These are phyloP conservation scores for Diplocarpon rosae DNA, from an alignment of 2,329 filamentous ascomycete genomes.

Conservation along the genomic window DNA sequence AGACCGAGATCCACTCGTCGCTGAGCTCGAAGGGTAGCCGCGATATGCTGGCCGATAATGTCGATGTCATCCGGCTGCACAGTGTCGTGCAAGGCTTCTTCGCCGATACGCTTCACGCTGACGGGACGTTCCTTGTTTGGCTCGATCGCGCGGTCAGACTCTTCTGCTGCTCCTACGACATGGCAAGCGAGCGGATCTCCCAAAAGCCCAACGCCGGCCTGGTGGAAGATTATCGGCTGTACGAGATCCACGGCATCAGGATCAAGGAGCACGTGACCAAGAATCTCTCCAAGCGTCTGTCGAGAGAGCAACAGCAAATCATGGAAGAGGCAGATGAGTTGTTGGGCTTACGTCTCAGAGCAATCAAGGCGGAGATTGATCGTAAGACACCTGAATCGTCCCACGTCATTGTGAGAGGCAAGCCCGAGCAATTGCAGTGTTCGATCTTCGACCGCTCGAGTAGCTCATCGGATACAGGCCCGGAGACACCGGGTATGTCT, in stretches of 20 bases:
- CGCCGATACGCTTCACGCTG: constrained; percentile 33
- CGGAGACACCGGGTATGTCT: constrained; percentile 30
- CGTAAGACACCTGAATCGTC: constrained; percentile 33
- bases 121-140: constrained; percentile 36
- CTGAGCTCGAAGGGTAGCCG: constrained; percentile 29
- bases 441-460: constrained; percentile 42
- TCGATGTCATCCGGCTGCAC: constrained; percentile 41
- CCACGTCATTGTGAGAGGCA: constrained; percentile 29
- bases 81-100: constrained; percentile 44
- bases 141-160: constrained; percentile 36
- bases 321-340: constrained; percentile 25
- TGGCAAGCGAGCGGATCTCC: constrained; percentile 35
- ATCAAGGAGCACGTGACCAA: constrained; percentile 34
- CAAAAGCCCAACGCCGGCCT: constrained; percentile 33
- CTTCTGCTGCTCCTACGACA: constrained; percentile 39
- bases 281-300: constrained; percentile 28
- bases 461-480: constrained; percentile 37
- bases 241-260: constrained; percentile 39
- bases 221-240: constrained; percentile 42
- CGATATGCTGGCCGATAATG: constrained; percentile 33
- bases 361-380: constrained; percentile 34
- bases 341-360: constrained; percentile 30
- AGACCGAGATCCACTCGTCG: constrained; percentile 20
- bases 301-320: constrained; percentile 8
- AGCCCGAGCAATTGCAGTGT: constrained; percentile 26